Evolutionary conservation across 2,329 filamentous ascomycete species (phyloP).

Genomic region (Metarhizium brunneum): DNA sequence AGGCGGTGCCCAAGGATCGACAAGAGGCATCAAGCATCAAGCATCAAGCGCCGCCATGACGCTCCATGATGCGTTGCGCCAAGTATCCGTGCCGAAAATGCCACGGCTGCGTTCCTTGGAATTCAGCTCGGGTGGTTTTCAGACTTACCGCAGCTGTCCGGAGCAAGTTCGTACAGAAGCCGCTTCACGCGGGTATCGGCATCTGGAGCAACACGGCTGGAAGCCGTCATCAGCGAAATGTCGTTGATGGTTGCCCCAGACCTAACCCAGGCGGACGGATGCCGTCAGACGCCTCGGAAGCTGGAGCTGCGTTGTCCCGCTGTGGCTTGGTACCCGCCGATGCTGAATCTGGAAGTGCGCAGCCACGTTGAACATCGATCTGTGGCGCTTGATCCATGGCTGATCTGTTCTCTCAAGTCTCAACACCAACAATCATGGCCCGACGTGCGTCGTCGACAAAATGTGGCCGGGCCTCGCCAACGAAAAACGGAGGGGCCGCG

Average conservation of each 20-base stretch:
- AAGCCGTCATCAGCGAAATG: not conserved
- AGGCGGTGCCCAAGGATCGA: too few species aligned
- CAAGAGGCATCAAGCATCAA: too few species aligned
- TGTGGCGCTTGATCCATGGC: not conserved
- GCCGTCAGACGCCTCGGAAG: conserved; percentile 2
- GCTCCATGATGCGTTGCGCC: not conserved
- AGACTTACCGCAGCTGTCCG: not conserved
- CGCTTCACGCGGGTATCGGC: not conserved
- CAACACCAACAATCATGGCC: too few species aligned
- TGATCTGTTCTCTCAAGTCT: too few species aligned
- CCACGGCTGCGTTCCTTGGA: not conserved
- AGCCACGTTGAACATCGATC: not conserved
- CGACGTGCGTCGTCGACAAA: too few species aligned
- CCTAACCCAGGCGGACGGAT: not conserved
- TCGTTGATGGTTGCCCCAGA: conserved; percentile 1
- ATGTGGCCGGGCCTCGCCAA: too few species aligned
- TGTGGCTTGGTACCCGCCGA: conserved; percentile 8
- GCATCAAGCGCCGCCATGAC: too few species aligned
- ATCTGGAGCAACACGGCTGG: not conserved
- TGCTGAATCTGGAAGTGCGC: not conserved
- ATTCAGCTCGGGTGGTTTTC: not conserved
- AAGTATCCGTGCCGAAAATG: not conserved
- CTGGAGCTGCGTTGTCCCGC: conserved; percentile 13
- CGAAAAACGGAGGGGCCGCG: too few species aligned
- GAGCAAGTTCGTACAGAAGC: not conserved